Evolutionary conservation across 768 basidiomycete genomes (phyloP), one percentile per base, ranked within the genome.

Genomic region (Leccinellum rugosiceps): DNA sequence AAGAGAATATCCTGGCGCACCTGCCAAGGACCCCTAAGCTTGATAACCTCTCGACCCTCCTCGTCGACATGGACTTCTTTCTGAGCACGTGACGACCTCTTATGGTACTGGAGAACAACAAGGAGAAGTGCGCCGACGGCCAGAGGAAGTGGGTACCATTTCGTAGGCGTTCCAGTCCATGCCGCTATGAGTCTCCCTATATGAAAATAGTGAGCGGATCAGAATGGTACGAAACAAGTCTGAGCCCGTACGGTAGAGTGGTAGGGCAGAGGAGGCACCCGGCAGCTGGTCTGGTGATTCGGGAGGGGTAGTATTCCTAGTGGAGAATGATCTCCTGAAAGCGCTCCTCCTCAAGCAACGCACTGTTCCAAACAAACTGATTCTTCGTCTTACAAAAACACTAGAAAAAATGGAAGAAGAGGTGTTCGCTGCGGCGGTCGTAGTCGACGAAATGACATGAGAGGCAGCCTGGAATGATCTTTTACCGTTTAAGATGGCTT

Each of bases 101-200:
- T 85, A 54, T 88, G 80, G 66, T 87, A 92, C 65, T 91, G 87
- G 13, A 93, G 76, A 50, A 82, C 80, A 60, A 92, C 83, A 32
- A 96, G 86, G 30, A 96, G 81, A n/a, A 94, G 78, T 2, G 92
- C 93, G 35, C 94, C 94, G 28, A 94, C 88, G 11, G 92, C 92
- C 55, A 96, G 74, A 15, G 94, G 94, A 46, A 98, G 81, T 10
- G 95, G 95, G 64, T 95, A 96, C 95, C 95, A 98, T 73, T 86
- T 91, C 34, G 90, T 94, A 0, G 93, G 92, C 0, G 95, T 94
- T 66, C 86, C 78, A 6, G 81, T 86, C 92, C 92, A 94, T 26
- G 92, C 90, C 58, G 81, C 79, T 28, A 88, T 77, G 7, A 95
- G 72, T 68, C 80, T 83, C 44, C 81, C 89, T 87, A 52, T 26